Percentiles rank a stretch among this genome's conserved stretches.
phyloP scores from a whole-genome alignment of 2,329 filamentous ascomycete species.

The Penicillium sp. region DNA sequence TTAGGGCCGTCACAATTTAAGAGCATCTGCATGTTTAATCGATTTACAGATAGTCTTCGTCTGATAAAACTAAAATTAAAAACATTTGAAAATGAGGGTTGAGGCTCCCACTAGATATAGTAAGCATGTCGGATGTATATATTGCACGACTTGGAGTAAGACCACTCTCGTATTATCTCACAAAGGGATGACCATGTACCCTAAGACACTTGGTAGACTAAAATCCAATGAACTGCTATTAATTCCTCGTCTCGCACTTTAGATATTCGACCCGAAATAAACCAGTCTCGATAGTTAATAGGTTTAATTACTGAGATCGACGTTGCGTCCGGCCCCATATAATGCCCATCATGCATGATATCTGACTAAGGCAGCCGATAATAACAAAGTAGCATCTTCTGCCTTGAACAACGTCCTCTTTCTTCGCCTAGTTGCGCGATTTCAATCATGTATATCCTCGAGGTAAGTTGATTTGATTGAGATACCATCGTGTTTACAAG shows the following conservation, averaged over 20 bases:
- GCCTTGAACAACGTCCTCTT: slow-evolving; percentile 14
- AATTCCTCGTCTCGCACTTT: background rate
- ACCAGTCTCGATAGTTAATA: background rate
- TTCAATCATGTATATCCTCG: slow-evolving; percentile 38
- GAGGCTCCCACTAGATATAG: background rate
- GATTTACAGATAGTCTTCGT: background rate
- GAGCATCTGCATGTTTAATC: slow-evolving; percentile 9
- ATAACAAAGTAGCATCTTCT: slow-evolving; percentile 26
- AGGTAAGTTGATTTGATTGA: slow-evolving; percentile 25
- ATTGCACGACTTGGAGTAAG: background rate
- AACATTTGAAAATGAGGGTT: background rate
- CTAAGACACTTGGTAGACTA: background rate
- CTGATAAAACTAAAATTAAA: background rate
- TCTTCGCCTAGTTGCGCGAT: slow-evolving; percentile 19
- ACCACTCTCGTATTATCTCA: background rate
- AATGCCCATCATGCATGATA: slow-evolving; percentile 2
- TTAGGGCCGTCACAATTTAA: slow-evolving; percentile 5
- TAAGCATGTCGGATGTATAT: background rate
- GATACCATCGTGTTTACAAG: slow-evolving; percentile 5
- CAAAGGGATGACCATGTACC: background rate
- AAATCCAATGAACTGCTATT: background rate
- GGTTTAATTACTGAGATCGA: background rate
- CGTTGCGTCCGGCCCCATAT: background rate
- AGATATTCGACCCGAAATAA: background rate
- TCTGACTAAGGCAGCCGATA: slow-evolving; percentile 28